Evolutionary conservation across 2,329 filamentous ascomycete genomes (phyloP), one percentile per base, ranked within the genome.

Genomic region (Trichophyton rubrum): DNA sequence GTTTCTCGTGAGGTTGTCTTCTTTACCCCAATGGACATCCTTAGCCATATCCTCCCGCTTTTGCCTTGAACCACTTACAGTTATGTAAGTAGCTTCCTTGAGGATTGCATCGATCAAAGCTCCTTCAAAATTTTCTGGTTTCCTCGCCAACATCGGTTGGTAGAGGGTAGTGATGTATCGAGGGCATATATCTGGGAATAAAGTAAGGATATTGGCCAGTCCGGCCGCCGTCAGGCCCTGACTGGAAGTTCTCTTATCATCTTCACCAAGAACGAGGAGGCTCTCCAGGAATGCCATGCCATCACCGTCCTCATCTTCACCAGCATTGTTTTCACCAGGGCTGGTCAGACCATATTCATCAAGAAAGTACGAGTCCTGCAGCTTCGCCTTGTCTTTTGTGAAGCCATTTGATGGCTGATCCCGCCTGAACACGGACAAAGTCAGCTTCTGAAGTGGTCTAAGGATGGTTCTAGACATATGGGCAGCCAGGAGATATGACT

Each of bases 161-260:
- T 74, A 77, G n/a, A 78, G 65, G 15, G 67, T 64, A 9, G 64
- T 64, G 22, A 80, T 72, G 65, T 77, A 73, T 9, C 73, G 67
- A 22, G 68, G 72, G 59, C 73, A 74, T 45, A 80, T 77, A 56
- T 76, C 77, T 7, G 79, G 79, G 59, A 81, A 80, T 7, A 80
- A 65, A 9, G 68, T 67, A 3, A 75, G 41, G 17, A 80, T 66
- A n/a, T 69, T 67, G 7, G 65, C 63, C 17, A 33, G 27, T 2
- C 17, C 13, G 2, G 17, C n/a, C 22, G 5, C 11, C 2, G 49
- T 53, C 49, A n/a, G 9, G 13, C 49, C 22, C 22, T 22, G 27
- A 13, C 13, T 33, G 3, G 49, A 53, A 15, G 49, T 43, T 3
- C n/a, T 43, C 15, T 43, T 43, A 43, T 43, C n/a, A 2, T 17